Evolutionary conservation across 1,284 basidiomycete species (phyloP).

Genomic region (Irpex lacteus): DNA sequence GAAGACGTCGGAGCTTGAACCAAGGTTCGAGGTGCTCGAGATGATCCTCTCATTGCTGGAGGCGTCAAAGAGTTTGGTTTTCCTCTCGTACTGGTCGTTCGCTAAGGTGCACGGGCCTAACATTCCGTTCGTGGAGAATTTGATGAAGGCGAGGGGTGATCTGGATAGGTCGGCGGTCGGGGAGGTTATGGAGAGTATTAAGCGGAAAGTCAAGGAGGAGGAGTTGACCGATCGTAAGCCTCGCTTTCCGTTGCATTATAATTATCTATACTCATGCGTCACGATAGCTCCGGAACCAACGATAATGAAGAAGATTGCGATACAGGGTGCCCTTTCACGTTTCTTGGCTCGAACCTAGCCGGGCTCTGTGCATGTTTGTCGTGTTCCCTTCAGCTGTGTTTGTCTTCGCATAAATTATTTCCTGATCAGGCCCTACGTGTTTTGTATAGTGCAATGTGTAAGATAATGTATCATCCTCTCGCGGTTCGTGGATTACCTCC

Average conservation of each 20-base stretch:
- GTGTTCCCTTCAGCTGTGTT: no score
- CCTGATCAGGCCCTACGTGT: no score
- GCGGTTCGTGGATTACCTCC: no score
- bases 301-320: slow-evolving; percentile 82
- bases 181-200: slow-evolving; percentile 94
- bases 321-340: slow-evolving; percentile 72
- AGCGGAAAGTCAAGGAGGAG: slow-evolving; percentile 90
- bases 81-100: slow-evolving; percentile 94
- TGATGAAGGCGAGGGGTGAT: slow-evolving; percentile 90
- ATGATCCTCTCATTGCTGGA: slow-evolving; percentile 83
- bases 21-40: slow-evolving; percentile 86
- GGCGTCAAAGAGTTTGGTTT: slow-evolving; percentile 90
- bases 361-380: no score
- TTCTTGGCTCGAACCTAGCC: slow-evolving; percentile 40
- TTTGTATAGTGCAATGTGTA: no score
- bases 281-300: slow-evolving; percentile 56
- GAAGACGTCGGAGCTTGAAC: slow-evolving; percentile 76
- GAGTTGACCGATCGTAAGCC: slow-evolving; percentile 79
- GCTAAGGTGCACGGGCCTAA: slow-evolving; percentile 96
- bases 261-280: background rate
- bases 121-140: slow-evolving; percentile 84
- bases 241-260: slow-evolving; percentile 1
- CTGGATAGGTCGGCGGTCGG: slow-evolving; percentile 84
- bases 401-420: no score
- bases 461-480: no score